Evolutionary conservation across 176 grass and related monocot genomes (phyloP).

Genomic region (Urochloa ruziziensis): DNA sequence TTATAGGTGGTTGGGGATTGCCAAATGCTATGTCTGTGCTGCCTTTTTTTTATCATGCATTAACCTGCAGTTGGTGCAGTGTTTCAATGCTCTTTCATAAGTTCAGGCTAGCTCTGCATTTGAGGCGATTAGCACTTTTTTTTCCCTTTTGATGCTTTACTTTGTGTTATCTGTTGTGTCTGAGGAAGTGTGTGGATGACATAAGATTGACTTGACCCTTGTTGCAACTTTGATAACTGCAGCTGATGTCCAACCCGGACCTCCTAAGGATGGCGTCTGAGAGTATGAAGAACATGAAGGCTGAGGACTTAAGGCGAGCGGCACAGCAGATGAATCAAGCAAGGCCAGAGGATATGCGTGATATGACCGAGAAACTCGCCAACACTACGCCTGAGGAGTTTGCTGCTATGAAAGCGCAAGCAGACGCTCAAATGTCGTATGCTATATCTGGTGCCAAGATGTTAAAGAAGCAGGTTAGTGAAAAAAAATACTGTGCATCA

Average conservation of each 20-base stretch:
- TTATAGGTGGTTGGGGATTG: too few species aligned
- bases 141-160: neutral
- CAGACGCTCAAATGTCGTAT: constrained; percentile 80
- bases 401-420: constrained; percentile 79
- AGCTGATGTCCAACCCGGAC: constrained; percentile 95
- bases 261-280: constrained; percentile 79
- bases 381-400: constrained; percentile 83
- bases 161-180: neutral
- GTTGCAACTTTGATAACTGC: constrained; percentile 26
- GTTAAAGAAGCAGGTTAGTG: constrained; percentile 82
- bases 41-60: too few species aligned
- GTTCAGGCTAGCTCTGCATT: neutral
- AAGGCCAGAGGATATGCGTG: constrained; percentile 81
- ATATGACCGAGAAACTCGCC: constrained; percentile 76
- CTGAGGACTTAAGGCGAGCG: constrained; percentile 78
- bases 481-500: neutral
- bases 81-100: neutral
- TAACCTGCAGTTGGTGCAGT: too few species aligned
- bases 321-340: constrained; percentile 79
- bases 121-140: too few species aligned
- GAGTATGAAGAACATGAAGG: constrained; percentile 88
- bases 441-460: constrained; percentile 66
- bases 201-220: neutral
- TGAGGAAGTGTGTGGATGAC: neutral
- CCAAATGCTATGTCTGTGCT: too few species aligned